A percentile compares a stretch with the other conserved stretches of the same genome.
Conservation (phyloP, 1,139 yeast species). For the Tardiomyces blankii region DNA sequence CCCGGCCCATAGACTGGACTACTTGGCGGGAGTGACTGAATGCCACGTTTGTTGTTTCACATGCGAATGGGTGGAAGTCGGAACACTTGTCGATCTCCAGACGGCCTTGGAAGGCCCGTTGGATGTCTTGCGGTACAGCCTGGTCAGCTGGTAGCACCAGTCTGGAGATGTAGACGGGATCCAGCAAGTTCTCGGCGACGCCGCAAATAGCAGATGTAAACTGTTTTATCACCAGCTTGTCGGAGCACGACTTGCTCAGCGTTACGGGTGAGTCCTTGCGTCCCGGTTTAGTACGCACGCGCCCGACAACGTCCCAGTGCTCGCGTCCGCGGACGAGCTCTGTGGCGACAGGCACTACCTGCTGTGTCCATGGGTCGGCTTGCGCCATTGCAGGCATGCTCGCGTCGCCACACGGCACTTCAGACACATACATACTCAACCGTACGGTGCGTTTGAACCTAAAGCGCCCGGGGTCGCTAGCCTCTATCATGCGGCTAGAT, state of each 20-base stretch:
- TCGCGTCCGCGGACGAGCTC: constrained; percentile 53
- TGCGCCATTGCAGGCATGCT: constrained; percentile 41
- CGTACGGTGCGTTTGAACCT: background rate
- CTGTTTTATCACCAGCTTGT: constrained; percentile 62
- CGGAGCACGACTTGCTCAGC: constrained; percentile 78
- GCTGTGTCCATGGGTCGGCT: constrained; percentile 14
- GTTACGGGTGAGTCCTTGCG: constrained; percentile 62
- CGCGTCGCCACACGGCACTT: constrained; percentile 90
- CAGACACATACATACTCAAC: constrained; percentile 54
- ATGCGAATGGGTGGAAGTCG: background rate
- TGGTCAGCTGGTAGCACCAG: constrained; percentile 41
- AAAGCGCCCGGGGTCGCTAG: background rate
- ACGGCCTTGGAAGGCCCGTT: background rate
- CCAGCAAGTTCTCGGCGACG: constrained; percentile 31
- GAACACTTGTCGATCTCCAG: background rate
- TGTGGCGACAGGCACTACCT: constrained; percentile 14
- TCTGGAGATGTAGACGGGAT: constrained; percentile 37
- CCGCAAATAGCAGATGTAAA: constrained; percentile 47
- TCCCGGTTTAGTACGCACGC: constrained; percentile 87
- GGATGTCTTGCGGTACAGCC: background rate
- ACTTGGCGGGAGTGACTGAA: background rate
- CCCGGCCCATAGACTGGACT: background rate
- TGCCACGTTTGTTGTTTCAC: background rate
- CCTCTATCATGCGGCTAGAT: background rate
- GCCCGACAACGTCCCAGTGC: constrained; percentile 44